Percentiles rank a stretch among this genome's conserved stretches.
Evolutionary conservation across 108 stramenopile species (phyloP).

Genomic region (Chaetoceros muelleri): DNA sequence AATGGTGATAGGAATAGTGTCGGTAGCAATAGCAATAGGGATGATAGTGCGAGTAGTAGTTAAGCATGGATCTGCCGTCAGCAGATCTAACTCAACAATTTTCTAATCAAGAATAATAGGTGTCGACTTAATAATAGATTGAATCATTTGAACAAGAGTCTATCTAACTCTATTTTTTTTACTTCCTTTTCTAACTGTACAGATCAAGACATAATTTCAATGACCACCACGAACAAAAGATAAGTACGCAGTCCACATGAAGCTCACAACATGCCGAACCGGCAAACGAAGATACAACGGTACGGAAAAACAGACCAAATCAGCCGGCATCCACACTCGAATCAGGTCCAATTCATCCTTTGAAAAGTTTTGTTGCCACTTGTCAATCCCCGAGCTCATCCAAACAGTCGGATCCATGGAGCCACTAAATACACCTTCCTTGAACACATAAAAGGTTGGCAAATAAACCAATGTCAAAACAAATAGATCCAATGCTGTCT

Average conservation of each 20-base stretch:
- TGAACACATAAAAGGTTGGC: slow-evolving; percentile 67
- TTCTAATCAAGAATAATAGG: too few relatives aligned
- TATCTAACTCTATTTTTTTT: too few relatives aligned
- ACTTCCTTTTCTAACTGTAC: too few relatives aligned
- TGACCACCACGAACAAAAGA: slow-evolving; percentile 51
- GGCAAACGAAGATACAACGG: slow-evolving; percentile 54
- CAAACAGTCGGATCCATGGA: slow-evolving; percentile 34
- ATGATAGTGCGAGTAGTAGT: too few relatives aligned
- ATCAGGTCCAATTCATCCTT: slow-evolving; percentile 49
- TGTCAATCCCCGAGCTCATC: slow-evolving; percentile 31
- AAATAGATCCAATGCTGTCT: slow-evolving; percentile 46
- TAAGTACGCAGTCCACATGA: slow-evolving; percentile 58
- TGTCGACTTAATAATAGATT: too few relatives aligned
- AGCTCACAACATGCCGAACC: slow-evolving; percentile 44
- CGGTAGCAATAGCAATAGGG: too few relatives aligned
- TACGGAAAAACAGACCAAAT: slow-evolving; percentile 48
- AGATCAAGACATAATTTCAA: too few relatives aligned
- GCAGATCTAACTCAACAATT: too few relatives aligned
- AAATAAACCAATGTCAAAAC: slow-evolving; percentile 43
- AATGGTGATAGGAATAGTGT: too few relatives aligned
- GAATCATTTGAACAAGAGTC: too few relatives aligned
- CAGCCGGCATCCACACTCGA: slow-evolving; percentile 48
- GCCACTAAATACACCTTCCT: slow-evolving; percentile 48
- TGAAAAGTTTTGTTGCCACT: slow-evolving; percentile 33
- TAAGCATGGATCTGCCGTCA: too few relatives aligned